Conservation (phyloP, 768 basidiomycete species). For the Pisolithus sp. region DNA sequence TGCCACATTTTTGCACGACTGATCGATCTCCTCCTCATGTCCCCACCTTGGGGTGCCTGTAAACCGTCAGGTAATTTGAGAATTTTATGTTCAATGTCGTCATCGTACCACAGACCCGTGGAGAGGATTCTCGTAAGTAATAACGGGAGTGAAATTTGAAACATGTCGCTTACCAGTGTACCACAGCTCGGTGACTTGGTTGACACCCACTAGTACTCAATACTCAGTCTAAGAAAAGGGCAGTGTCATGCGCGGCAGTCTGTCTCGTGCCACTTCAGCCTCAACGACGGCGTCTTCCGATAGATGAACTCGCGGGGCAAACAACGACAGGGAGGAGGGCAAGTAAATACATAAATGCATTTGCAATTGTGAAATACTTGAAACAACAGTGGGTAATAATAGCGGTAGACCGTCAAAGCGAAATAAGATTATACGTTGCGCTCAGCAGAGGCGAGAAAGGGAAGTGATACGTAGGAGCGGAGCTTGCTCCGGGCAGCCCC, state of each 20-base stretch:
- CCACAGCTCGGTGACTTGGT: too few species aligned
- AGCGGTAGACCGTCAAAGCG: too few species aligned
- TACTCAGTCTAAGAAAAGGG: too few species aligned
- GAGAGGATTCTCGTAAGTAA: too few species aligned
- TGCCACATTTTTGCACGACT: conserved; percentile 59
- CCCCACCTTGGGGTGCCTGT: conserved; percentile 76
- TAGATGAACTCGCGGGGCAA: too few species aligned
- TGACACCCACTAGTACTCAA: too few species aligned
- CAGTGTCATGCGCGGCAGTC: too few species aligned
- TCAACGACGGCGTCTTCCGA: too few species aligned
- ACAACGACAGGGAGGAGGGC: not conserved
- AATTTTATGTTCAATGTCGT: not conserved
- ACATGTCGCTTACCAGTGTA: too few species aligned
- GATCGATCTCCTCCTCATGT: conserved; percentile 65
- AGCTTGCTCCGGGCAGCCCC: not conserved
- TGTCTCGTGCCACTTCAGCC: too few species aligned
- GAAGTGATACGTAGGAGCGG: not conserved
- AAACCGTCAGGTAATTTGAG: not conserved
- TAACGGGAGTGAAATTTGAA: conserved; percentile 2
- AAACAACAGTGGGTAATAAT: not conserved
- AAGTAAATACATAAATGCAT: not conserved
- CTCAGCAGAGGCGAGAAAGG: not conserved
- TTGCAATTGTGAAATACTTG: not conserved
- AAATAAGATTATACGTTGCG: not conserved
- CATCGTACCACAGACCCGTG: conserved; percentile 24